Evolutionary conservation across 1,284 basidiomycete species (phyloP), one percentile per base, ranked within the genome.

Genomic region (Laetiporus sulphureus): DNA sequence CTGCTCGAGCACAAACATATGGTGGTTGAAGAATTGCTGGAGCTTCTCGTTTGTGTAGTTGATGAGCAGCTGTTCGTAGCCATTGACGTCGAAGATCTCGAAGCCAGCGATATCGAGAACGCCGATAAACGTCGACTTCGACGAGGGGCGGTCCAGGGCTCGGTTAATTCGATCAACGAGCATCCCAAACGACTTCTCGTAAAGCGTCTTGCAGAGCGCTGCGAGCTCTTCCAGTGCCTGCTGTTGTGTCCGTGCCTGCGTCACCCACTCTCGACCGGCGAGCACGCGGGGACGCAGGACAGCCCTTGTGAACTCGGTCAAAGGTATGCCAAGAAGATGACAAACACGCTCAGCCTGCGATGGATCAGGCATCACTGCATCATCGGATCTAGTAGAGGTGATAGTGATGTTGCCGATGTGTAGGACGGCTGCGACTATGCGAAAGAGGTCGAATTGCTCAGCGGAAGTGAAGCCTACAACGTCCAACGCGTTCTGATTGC

Each of bases 1-100:
- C 63, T 99, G 96, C 68, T 99, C 96, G 30, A 99, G 79, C 11
- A 97, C 93, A 63, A 99, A 99, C 96, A 99, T 99, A 65, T 99
- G 96, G 64, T 98, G 93, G 60, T 99, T 99, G 78, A 97, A 97
- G 68, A 94, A 96, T 60, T 94, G 92, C 61, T 95, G 92, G 6
- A 97, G 75, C 59, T 87, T 93, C 72, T 97, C 93, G 69, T 99
- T 99, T 32, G 96, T 99, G 60, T 92, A 97, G 62, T 99, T 99
- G 78, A 99, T 99, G 55, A 96, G 81, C 19, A 99, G 77, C 64
- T 99, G 96, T 59, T 99, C 96, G 63, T 99, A 99, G 11, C 86
- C 86, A 61, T 94, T 94, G 50, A 78, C 67, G 44, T 86, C 83
- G 64, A 89, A 88, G 67, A 99, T 99, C 63, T 99, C 96, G 67